Base-by-base conservation (phyloP, 805 yeast genomes). In the Kodamaea kakaduensis region DNA sequence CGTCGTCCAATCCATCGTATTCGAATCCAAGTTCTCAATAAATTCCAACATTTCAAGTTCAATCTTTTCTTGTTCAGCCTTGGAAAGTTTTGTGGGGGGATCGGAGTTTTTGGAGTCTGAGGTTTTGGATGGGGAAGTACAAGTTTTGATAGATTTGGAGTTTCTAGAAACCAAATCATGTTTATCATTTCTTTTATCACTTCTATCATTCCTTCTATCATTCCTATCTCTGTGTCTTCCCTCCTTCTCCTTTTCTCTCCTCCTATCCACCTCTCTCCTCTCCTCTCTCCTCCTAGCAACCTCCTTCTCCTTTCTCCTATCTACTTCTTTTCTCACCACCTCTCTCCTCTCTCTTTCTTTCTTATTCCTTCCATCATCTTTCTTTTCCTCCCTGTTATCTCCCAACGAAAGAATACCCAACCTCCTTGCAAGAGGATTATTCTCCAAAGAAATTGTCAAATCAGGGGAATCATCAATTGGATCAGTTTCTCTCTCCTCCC, bases 1-100 rank as follows among this genome's bases (percentile, higher is more conserved):
- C 38, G 52, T 59, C 12, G 64, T 62, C 66, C 66, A 60, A 40
- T 49, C 59, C 29, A 48, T 41, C 19, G 52, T 42, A 25, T 51
- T 54, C 32, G 57, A 51, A 28, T 45, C 52, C 44, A 60, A 44
- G 41, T 55, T 51, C 22, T 50, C 59, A 20, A 58, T 52, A 52
- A 56, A 42, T 25, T 48, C 44, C 33, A 45, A 42, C 28, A 58
- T 56, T 34, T 58, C 61, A 25, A 46, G 34, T 24, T 40, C 41
- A 6, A 38, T 40, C 25, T 38, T 38, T 2, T 26, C 39, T 13
- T 34, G 34, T 18, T 42, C 39, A 16, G 39, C 40, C 6, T 14
- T 16, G 12, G n/a, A 9, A 8, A 7, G 29, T 16, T 26, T 26
- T 26, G 26, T 14, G n/a, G n/a, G n/a, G n/a, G n/a, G n/a, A n/a